Conservation (phyloP, 2,329 filamentous ascomycete species). For the Alternaria brassicicola region DNA sequence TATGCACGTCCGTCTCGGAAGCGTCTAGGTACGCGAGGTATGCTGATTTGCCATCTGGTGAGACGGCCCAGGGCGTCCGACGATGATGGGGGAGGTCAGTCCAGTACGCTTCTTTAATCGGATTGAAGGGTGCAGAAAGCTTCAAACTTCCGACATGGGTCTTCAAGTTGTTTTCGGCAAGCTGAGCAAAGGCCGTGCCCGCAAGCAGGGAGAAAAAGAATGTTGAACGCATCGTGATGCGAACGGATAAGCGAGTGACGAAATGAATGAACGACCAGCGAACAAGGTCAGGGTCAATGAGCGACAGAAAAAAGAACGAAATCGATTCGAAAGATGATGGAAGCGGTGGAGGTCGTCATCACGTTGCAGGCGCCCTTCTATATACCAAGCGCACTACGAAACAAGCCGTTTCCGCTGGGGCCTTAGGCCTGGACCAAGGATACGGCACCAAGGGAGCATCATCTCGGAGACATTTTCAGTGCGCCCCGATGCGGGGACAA, state of each 20-base stretch:
- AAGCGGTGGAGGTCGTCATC: conserved; percentile 18
- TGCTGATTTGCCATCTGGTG: conserved; percentile 64
- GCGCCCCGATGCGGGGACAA: conserved; percentile 22
- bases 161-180: conserved; percentile 52
- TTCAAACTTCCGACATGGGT: conserved; percentile 53
- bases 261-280: conserved; percentile 46
- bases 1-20: conserved; percentile 61
- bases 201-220: conserved; percentile 43
- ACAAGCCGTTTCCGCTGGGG: conserved; percentile 28
- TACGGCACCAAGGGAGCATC: conserved; percentile 18
- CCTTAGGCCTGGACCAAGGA: conserved; percentile 19
- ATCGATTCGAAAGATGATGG: conserved; percentile 31
- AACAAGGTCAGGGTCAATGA: conserved; percentile 30
- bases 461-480: conserved; percentile 22
- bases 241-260: conserved; percentile 34
- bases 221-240: conserved; percentile 41
- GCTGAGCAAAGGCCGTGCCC: conserved; percentile 44
- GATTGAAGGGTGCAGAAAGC: conserved; percentile 61
- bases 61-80: conserved; percentile 65
- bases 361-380: conserved; percentile 19
- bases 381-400: conserved; percentile 27
- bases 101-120: conserved; percentile 66
- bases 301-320: conserved; percentile 28
- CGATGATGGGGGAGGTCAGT: conserved; percentile 66
- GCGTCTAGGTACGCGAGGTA: conserved; percentile 67